Percentiles rank a stretch among this genome's conserved stretches.
These are phyloP conservation scores for Mucuna pruriens DNA, from an alignment of 306 rosid genomes.

Conservation along the genomic window DNA sequence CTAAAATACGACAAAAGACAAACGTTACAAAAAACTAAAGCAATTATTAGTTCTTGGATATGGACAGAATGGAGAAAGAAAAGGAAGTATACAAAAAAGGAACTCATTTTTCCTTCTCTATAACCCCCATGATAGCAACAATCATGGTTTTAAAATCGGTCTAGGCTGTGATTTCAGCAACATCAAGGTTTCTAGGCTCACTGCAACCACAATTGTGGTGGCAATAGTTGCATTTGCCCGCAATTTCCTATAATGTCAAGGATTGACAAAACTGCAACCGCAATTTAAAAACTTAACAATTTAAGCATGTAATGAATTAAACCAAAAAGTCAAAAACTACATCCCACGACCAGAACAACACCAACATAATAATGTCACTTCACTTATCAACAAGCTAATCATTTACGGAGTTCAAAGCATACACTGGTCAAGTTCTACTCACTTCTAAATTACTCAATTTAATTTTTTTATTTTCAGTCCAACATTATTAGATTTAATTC, in stretches of 20 bases:
- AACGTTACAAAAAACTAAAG: not conserved
- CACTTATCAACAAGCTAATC: not conserved
- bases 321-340: not conserved
- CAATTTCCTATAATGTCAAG: not conserved
- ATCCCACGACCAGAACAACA: not conserved
- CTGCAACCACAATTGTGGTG: not conserved
- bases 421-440: constrained; percentile 11
- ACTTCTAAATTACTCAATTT: not conserved
- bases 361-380: not conserved
- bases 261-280: not conserved
- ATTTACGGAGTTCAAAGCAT: not conserved
- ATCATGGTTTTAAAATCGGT: not conserved
- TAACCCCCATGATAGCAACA: not conserved
- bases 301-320: constrained; percentile 30
- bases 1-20: not conserved
- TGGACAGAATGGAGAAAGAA: not conserved
- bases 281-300: not conserved
- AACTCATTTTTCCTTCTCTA: not conserved
- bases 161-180: no score
- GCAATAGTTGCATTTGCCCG: no score
- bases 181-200: not conserved
- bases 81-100: not conserved
- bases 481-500: not conserved
- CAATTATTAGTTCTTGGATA: not conserved
- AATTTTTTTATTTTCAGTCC: not conserved